Evolutionary conservation across 768 basidiomycete genomes (phyloP).

Genomic region (Lentinula guzmanii): DNA sequence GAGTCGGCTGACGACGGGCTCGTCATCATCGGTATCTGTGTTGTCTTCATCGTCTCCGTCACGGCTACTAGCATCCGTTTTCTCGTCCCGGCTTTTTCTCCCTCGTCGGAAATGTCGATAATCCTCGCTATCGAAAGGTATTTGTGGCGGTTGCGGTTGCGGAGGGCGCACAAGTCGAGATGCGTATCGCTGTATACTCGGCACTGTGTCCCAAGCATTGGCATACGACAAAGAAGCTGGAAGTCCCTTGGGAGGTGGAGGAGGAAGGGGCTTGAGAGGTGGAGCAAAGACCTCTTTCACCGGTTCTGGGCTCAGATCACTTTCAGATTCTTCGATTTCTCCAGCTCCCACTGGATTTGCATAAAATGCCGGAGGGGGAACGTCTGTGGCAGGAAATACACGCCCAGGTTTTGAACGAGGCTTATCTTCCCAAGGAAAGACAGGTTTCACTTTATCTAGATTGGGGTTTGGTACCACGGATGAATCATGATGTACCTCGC

Average conservation of each 20-base stretch:
- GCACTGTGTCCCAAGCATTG: slow-evolving; percentile 84
- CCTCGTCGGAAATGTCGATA: slow-evolving; percentile 15
- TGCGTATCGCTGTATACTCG: slow-evolving; percentile 75
- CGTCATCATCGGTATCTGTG: slow-evolving; percentile 49
- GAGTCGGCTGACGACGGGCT: slow-evolving; percentile 20
- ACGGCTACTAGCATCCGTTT: slow-evolving; percentile 62
- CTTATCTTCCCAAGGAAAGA: slow-evolving; percentile 96
- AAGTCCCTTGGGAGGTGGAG: slow-evolving; percentile 44
- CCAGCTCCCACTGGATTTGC: slow-evolving; percentile 26
- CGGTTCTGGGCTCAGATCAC: slow-evolving; percentile 16
- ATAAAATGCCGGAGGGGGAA: slow-evolving; percentile 43
- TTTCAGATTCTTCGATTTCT: slow-evolving; percentile 33
- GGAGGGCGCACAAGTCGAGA: slow-evolving; percentile 50
- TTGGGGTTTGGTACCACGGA: slow-evolving; percentile 55
- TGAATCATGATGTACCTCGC: slow-evolving; percentile 32
- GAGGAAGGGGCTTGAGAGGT: slow-evolving; percentile 13
- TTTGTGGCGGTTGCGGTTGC: slow-evolving; percentile 30
- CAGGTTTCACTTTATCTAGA: slow-evolving; percentile 58
- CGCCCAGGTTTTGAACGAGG: slow-evolving; percentile 62
- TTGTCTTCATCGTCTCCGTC: slow-evolving; percentile 83
- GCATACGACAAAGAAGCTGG: slow-evolving; percentile 57
- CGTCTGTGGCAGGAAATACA: slow-evolving; percentile 65
- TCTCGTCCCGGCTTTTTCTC: slow-evolving; percentile 43
- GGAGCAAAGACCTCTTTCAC: slow-evolving; percentile 17
- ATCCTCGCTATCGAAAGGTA: slow-evolving; percentile 44